phyloP scores from a whole-genome alignment of 2,329 filamentous ascomycete species.

The Raffaelea arxii region DNA sequence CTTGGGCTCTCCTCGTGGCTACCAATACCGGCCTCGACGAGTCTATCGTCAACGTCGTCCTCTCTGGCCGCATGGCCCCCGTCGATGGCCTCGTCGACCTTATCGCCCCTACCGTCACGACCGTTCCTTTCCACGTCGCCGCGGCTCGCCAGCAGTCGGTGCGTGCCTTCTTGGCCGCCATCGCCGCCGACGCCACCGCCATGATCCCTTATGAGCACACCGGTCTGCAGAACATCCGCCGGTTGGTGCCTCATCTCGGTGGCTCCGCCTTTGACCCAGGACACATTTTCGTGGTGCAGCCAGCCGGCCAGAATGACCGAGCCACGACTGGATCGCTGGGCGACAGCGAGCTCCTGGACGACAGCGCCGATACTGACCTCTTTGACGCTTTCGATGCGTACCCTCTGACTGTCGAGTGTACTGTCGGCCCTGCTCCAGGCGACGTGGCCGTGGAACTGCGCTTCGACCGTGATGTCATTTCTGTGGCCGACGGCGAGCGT shows the following conservation, averaged over 20 bases:
- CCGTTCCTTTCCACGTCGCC: conserved; percentile 43
- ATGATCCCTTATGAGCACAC: conserved; percentile 55
- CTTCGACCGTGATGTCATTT: neutral
- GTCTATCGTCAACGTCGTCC: conserved; percentile 48
- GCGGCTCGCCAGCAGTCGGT: conserved; percentile 31
- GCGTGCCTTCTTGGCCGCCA: conserved; percentile 29
- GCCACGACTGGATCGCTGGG: neutral
- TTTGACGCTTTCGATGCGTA: neutral
- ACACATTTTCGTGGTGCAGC: neutral
- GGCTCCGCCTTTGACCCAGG: neutral
- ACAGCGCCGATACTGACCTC: neutral
- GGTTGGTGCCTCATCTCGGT: neutral
- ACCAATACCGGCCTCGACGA: conserved; percentile 42
- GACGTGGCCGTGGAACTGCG: neutral
- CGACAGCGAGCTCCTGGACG: too few species aligned
- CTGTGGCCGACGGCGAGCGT: neutral
- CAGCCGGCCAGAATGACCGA: neutral
- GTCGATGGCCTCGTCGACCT: conserved; percentile 41
- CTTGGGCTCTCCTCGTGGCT: conserved; percentile 46
- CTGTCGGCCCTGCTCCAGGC: neutral
- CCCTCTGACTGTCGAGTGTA: neutral
- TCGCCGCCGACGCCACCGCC: conserved; percentile 10
- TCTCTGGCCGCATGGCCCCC: conserved; percentile 45
- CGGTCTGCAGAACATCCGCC: conserved; percentile 49
- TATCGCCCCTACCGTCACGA: conserved; percentile 52